A percentile compares a stretch with the other conserved stretches of the same genome.
phyloP scores from a whole-genome alignment of 192 early-diverging fungal species.

The Kickxella alabastrina region DNA sequence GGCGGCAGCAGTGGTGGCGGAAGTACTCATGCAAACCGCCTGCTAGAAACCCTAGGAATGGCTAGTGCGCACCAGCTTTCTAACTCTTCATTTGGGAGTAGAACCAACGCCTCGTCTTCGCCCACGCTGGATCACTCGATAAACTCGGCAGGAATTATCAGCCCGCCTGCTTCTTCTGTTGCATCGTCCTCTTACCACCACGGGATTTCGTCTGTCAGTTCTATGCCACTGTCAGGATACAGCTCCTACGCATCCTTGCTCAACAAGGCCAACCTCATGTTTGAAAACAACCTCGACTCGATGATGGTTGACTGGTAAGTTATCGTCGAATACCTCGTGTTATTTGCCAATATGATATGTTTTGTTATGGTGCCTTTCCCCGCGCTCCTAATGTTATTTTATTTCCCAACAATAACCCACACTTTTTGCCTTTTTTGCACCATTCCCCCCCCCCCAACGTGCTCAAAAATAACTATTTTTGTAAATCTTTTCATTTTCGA shows the following conservation, averaged over 20 bases:
- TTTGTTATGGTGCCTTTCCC: background rate
- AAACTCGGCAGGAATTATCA: background rate
- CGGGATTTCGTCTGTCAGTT: constrained; percentile 12
- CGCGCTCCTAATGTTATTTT: no score
- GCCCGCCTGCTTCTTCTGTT: background rate
- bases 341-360: background rate
- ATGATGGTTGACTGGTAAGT: constrained; percentile 64
- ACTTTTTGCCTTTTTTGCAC: no score
- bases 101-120: constrained; percentile 5
- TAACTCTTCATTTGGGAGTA: constrained; percentile 2
- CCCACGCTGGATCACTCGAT: background rate
- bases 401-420: no score
- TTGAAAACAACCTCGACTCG: constrained; percentile 63
- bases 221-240: constrained; percentile 28
- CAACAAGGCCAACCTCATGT: constrained; percentile 71
- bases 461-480: no score
- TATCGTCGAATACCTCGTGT: constrained; percentile 7
- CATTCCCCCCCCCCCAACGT: no score
- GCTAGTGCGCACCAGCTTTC: constrained; percentile 2
- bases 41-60: constrained; percentile 9
- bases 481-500: no score
- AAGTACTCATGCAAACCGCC: background rate
- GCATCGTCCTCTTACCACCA: constrained; percentile 18
- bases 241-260: constrained; percentile 61
- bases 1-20: constrained; percentile 1